These are phyloP conservation scores for Adansonia digitata DNA, from an alignment of 345 rosid genomes.

Conservation along the genomic window DNA sequence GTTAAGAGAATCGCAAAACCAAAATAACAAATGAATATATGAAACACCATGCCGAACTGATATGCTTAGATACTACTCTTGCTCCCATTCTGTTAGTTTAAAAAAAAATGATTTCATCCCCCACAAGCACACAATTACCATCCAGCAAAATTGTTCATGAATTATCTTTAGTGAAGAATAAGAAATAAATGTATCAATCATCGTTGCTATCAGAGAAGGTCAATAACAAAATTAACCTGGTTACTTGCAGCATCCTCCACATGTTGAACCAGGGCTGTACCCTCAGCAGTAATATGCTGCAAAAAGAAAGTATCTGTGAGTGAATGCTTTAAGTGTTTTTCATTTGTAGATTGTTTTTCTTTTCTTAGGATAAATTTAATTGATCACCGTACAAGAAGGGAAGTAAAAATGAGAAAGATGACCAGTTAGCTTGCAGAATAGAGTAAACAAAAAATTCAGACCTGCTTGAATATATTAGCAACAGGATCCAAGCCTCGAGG, in stretches of 20 bases:
- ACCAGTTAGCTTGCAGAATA: background rate
- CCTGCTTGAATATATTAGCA: conserved; percentile 87
- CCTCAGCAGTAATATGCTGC: conserved; percentile 91
- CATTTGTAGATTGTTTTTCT: no score
- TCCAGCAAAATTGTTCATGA: background rate
- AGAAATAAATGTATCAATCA: background rate
- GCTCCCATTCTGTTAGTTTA: background rate
- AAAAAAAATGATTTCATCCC: conserved; percentile 5
- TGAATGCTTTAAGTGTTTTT: no score
- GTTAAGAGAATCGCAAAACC: background rate
- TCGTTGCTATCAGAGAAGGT: background rate
- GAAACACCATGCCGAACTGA: background rate
- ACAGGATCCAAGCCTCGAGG: conserved; percentile 76
- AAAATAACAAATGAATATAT: background rate
- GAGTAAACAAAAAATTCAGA: conserved; percentile 18
- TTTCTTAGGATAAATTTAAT: no score
- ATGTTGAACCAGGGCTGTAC: conserved; percentile 78
- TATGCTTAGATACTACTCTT: background rate
- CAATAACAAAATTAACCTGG: conserved; percentile 39
- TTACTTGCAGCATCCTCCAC: conserved; percentile 88
- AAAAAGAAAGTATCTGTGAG: background rate
- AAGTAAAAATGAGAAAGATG: background rate
- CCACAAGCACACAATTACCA: background rate
- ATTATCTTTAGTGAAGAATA: background rate
- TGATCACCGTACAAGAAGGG: no score